A percentile compares a stretch with the other conserved stretches of the same genome.
phyloP scores from a whole-genome alignment of 2,329 filamentous ascomycete genomes.

The Hypoxylon rubiginosum region DNA sequence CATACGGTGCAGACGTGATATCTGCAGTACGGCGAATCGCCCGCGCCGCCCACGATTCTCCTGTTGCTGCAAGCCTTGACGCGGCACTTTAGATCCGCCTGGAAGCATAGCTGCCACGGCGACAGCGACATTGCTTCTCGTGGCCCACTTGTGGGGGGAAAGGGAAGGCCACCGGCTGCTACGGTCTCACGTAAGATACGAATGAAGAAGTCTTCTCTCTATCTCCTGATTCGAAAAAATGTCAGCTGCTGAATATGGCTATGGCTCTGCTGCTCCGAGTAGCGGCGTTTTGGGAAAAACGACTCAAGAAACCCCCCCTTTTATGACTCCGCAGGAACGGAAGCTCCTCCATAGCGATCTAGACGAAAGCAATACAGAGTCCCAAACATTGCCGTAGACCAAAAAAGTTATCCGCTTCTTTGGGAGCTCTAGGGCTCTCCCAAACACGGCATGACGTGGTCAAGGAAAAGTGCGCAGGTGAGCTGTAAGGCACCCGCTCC shows the following conservation, averaged over 20 bases:
- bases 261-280: background rate
- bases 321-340: slow-evolving; percentile 2
- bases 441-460: slow-evolving; percentile 40
- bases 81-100: slow-evolving; percentile 35
- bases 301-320: background rate
- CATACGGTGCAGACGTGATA: slow-evolving; percentile 29
- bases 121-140: slow-evolving; percentile 25
- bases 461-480: background rate
- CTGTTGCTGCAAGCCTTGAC: slow-evolving; percentile 31
- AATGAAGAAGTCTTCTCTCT: background rate
- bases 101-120: slow-evolving; percentile 40
- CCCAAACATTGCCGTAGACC: background rate
- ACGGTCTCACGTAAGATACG: slow-evolving; percentile 3
- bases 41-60: slow-evolving; percentile 17
- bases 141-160: background rate
- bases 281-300: background rate
- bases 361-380: background rate
- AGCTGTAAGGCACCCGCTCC: background rate
- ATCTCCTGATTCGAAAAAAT: background rate
- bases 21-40: slow-evolving; percentile 29
- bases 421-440: background rate
- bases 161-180: background rate
- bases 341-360: background rate
- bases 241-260: background rate
- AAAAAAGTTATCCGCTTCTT: background rate